Evolutionary conservation across 2,329 filamentous ascomycete species (phyloP), one percentile per base, ranked within the genome.

Genomic region (Claviceps sp.): DNA sequence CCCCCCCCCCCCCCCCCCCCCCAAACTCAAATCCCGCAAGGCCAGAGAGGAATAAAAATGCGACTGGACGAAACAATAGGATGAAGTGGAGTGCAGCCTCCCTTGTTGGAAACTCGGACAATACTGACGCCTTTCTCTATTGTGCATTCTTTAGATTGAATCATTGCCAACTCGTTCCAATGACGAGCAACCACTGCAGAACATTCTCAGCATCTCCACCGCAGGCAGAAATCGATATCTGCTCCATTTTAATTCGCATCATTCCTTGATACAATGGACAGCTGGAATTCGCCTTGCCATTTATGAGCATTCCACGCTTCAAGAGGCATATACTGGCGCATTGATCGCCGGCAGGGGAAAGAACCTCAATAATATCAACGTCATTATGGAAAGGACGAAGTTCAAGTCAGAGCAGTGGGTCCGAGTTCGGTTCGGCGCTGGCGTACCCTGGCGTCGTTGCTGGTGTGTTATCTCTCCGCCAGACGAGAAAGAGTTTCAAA

Each of bases 321-420:
- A 97, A 64, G 93, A 98, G 70, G 89, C 93, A 1, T 98, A 98
- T 65, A 98, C 93, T 0, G 93, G 93, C 6, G 91, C 91, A 20
- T 73, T 98, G 45, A 93, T 98, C 63, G 93, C 93, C 11, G 93
- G 90, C 51, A 97, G 96, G 70, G 93, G 90, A 53, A 94, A 89
- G 66, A 70, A 71, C 1, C 69, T 98, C 51, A 96, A 96, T 72
- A 93, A 89, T 63, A 97, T 97, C 63, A 85, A 85, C 59, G 70
- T 82, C 26, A 91, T 98, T 58, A 86, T 97, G 78, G 88, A 94
- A 59, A 81, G 87, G 47, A 78, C 85, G 20, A 82, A 77, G 52
- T 78, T 87, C 59, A 84, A 82, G 60, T 81, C 87, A 42, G 89
- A 95, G 65, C 89, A 95, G 63, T 98, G 93, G 93, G 89, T 90